Percentiles rank a stretch among this genome's conserved stretches.
These are phyloP conservation scores for Hamamelis virginiana DNA, from an alignment of 164 flowering plant genomes.

Conservation along the genomic window DNA sequence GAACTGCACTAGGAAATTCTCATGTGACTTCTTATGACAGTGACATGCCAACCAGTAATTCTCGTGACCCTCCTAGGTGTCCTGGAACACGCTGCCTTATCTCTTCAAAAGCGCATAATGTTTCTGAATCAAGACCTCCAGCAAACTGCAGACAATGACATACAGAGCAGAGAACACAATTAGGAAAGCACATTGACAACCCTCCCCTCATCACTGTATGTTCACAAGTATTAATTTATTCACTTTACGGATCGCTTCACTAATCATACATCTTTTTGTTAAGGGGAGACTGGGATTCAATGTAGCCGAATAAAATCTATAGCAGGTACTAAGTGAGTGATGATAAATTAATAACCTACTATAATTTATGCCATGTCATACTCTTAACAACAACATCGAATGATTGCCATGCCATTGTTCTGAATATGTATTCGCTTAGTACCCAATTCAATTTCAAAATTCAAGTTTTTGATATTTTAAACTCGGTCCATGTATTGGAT, in stretches of 20 bases:
- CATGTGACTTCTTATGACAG: constrained; percentile 5
- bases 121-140: constrained; percentile 74
- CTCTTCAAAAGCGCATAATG: constrained; percentile 64
- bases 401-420: not conserved
- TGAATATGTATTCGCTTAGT: too few relatives aligned
- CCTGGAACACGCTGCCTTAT: constrained; percentile 53
- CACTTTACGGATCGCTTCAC: too few relatives aligned
- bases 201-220: too few relatives aligned
- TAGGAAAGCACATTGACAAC: not conserved
- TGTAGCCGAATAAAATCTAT: not conserved
- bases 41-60: constrained; percentile 42
- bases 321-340: too few relatives aligned
- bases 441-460: not conserved
- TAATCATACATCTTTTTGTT: too few relatives aligned
- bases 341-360: not conserved
- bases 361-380: not conserved
- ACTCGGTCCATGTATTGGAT: not conserved
- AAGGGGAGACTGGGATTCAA: not conserved
- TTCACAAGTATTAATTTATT: too few relatives aligned
- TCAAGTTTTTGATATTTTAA: not conserved
- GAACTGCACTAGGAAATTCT: too few relatives aligned
- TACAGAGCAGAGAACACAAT: not conserved
- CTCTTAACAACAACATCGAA: not conserved
- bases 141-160: constrained; percentile 50
- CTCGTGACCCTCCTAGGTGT: constrained; percentile 36